Base-by-base conservation (phyloP, 2,329 filamentous ascomycete species). In the Cladophialophora carrionii region DNA sequence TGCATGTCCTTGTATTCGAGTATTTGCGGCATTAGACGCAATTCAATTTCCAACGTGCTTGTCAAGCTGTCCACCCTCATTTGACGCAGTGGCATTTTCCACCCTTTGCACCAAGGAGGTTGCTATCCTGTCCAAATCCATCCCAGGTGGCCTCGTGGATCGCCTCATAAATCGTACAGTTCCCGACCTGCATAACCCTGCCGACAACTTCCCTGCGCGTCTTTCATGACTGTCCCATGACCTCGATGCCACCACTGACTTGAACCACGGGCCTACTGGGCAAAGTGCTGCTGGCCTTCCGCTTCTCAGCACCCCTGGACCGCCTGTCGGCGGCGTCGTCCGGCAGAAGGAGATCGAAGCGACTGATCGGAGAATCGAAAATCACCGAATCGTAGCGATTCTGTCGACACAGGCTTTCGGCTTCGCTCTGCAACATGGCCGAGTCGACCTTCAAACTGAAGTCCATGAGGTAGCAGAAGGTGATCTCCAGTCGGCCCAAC, bases 401-500 rank as follows among this genome's bases (percentile, higher is more conserved):
- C 68, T 75, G 58, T 74, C 75, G 63, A 73, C 77, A 71, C 53
- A 83, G 71, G 61, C 73, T 74, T 53, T 77, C 76, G n/a, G 79
- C 81, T 71, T 86, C 83, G 29, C 78, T 72, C 64, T 80, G 74
- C 61, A 90, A 78, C 72, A 81, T 81, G 55, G 84, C 81, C 64
- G 82, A 81, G 69, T 83, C 84, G 3, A 91, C 88, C 46, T 84
- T 84, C 66, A 96, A 81, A 72, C 94, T 90, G 74, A 96, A 96
- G 58, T 92, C 88, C n/a, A 89, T 87, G 64, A 96, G 79, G 75
- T 92, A 94, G 78, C 90, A 93, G 74, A 94, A 94, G 72, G 90
- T 92, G 67, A 98, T 90, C 80, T 98, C 95, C 49, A 98, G 80
- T 65, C 90, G 85, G 48, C 90, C 90, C 58, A 99, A 83, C 78